phyloP scores from a whole-genome alignment of 2,329 filamentous ascomycete genomes.

The Aureobasidium sp. region DNA sequence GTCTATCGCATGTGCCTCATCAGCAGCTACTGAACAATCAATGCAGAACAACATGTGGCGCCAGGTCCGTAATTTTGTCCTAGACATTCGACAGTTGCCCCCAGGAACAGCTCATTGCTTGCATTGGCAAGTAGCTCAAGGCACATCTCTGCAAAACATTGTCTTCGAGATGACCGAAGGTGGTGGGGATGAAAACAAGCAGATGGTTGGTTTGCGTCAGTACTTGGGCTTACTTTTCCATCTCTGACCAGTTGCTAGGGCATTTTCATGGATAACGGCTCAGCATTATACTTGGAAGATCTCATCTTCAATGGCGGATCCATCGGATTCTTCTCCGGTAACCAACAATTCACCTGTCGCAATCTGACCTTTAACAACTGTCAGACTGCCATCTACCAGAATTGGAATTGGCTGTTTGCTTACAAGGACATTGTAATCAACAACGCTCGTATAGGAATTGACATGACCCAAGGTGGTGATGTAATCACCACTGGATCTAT shows the following conservation, averaged over 20 bases:
- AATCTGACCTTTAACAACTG: constrained; percentile 77
- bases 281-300: constrained; percentile 74
- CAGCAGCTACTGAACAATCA: not conserved
- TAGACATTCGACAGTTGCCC: constrained; percentile 40
- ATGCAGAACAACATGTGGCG: constrained; percentile 45
- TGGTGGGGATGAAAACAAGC: constrained; percentile 16
- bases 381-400: constrained; percentile 78
- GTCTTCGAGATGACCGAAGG: constrained; percentile 43
- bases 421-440: constrained; percentile 66
- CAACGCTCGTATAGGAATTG: constrained; percentile 56
- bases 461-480: constrained; percentile 55
- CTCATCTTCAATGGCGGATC: constrained; percentile 76
- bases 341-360: constrained; percentile 80
- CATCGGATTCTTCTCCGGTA: constrained; percentile 72
- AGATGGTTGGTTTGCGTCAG: constrained; percentile 11
- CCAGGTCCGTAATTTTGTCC: constrained; percentile 51
- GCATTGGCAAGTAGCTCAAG: constrained; percentile 64
- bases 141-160: constrained; percentile 53
- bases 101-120: constrained; percentile 41
- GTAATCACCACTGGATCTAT: constrained; percentile 67
- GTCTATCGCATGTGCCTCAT: not conserved
- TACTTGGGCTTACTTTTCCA: not conserved
- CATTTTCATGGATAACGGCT: constrained; percentile 57
- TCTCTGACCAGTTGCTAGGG: constrained; percentile 33
- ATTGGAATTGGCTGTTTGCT: constrained; percentile 87